A percentile compares a stretch with the other conserved stretches of the same genome.
phyloP scores from a whole-genome alignment of 257 asterid species.

The Primulina huaijiensis region DNA sequence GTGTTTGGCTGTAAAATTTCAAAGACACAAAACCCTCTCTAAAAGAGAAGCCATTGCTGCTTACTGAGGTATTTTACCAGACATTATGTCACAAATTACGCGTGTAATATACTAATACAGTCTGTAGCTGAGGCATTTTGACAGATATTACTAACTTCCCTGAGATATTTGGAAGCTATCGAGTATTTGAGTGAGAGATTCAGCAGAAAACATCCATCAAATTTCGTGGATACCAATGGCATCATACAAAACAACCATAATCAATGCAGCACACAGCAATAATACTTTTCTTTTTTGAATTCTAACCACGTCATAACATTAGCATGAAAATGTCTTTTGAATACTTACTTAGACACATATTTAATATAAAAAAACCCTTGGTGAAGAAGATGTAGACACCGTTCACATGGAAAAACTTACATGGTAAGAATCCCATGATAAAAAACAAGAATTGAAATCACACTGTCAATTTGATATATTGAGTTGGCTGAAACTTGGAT shows the following conservation, averaged over 20 bases:
- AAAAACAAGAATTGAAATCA: no score
- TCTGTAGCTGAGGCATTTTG: conserved; percentile 1
- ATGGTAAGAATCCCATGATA: no score
- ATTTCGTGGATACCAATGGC: conserved; percentile 2
- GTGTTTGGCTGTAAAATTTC: neutral
- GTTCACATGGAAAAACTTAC: no score
- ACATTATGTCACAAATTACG: conserved; percentile 6
- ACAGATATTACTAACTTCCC: conserved; percentile 23
- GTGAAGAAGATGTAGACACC: no score
- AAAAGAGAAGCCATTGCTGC: conserved; percentile 13
- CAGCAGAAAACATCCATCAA: conserved; percentile 21
- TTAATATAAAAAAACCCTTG: neutral
- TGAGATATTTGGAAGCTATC: conserved; percentile 20
- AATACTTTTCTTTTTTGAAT: conserved; percentile 2
- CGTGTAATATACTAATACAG: neutral
- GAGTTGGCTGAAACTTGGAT: no score
- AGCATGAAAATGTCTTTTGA: neutral
- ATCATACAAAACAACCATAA: conserved; percentile 22
- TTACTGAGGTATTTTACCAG: conserved; percentile 17
- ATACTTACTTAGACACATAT: neutral
- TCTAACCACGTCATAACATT: neutral
- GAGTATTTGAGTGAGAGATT: neutral
- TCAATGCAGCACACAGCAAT: conserved; percentile 3
- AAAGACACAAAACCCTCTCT: neutral
- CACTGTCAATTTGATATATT: no score